Conservation (phyloP, 805 yeast genomes). For the Candida saitoana region DNA sequence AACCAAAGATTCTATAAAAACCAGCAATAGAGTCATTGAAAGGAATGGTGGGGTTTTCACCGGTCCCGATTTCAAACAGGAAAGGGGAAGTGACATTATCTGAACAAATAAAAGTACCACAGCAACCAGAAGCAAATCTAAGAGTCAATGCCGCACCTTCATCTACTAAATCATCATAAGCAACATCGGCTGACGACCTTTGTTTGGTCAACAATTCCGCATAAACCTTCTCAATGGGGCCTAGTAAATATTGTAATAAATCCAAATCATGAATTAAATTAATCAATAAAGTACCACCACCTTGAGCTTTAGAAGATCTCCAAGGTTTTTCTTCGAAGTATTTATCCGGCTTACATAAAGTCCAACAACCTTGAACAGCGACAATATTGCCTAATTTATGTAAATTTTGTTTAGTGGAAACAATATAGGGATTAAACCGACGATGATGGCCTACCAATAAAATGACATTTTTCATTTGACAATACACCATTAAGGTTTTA, state of each 20-base stretch:
- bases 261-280: constrained; percentile 42
- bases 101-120: constrained; percentile 40
- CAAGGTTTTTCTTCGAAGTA: constrained; percentile 36
- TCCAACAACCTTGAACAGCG: constrained; percentile 42
- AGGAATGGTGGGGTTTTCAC: constrained; percentile 42
- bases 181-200: constrained; percentile 16
- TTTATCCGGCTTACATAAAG: constrained; percentile 29
- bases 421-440: constrained; percentile 39
- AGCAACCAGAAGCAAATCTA: constrained; percentile 32
- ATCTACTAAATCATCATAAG: constrained; percentile 23
- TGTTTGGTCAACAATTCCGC: constrained; percentile 35
- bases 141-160: constrained; percentile 41
- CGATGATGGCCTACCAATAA: constrained; percentile 42
- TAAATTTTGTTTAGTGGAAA: constrained; percentile 33
- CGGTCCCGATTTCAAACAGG: constrained; percentile 39
- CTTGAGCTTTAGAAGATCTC: constrained; percentile 31
- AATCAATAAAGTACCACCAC: constrained; percentile 40
- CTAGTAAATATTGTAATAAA: constrained; percentile 36
- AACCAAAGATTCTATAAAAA: constrained; percentile 36
- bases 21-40: constrained; percentile 26
- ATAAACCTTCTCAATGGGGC: constrained; percentile 35
- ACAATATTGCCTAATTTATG: constrained; percentile 26
- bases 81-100: constrained; percentile 40
- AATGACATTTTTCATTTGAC: constrained; percentile 22
- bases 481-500: constrained; percentile 25